Evolutionary conservation across 1,284 basidiomycete species (phyloP).

Genomic region (Gymnopus androsaceus): DNA sequence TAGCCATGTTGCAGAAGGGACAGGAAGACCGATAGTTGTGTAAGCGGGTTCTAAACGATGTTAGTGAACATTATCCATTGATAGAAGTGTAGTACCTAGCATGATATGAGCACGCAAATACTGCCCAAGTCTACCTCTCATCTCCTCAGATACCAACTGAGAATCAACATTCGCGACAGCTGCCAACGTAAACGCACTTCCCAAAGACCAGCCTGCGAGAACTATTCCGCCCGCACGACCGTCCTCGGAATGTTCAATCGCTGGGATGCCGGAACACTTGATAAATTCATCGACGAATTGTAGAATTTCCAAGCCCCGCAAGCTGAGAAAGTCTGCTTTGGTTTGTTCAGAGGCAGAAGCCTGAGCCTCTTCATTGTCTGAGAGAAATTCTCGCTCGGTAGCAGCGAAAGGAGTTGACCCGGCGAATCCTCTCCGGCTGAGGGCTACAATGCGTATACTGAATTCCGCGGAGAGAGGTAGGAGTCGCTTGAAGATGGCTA

Average conservation of each 20-base stretch:
- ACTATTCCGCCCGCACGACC: slow-evolving; percentile 6
- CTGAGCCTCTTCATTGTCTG: not conserved
- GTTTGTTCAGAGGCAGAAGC: not conserved
- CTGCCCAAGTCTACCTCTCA: not conserved
- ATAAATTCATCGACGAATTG: slow-evolving; percentile 15
- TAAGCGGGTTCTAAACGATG: not conserved
- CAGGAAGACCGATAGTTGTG: not conserved
- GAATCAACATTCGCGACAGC: slow-evolving; percentile 13
- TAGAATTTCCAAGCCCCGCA: slow-evolving; percentile 13
- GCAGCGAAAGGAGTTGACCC: slow-evolving; percentile 10
- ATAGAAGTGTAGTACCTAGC: not conserved
- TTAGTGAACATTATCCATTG: not conserved
- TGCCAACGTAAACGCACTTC: not conserved
- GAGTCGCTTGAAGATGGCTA: slow-evolving; percentile 10
- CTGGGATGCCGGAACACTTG: slow-evolving; percentile 5
- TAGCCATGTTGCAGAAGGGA: not conserved
- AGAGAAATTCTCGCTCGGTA: not conserved
- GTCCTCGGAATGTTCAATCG: not conserved
- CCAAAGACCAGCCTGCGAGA: slow-evolving; percentile 15
- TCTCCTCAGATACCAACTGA: not conserved
- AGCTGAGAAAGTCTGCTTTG: slow-evolving; percentile 5
- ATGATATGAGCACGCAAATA: slow-evolving; percentile 5
- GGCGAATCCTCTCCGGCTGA: slow-evolving; percentile 9
- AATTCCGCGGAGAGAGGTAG: not conserved
- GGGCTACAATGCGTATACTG: slow-evolving; percentile 13